Percentiles rank a stretch among this genome's conserved stretches.
Evolutionary conservation across 148 eudicot genomes (phyloP).

Genomic region (Suaeda aralocaspica): DNA sequence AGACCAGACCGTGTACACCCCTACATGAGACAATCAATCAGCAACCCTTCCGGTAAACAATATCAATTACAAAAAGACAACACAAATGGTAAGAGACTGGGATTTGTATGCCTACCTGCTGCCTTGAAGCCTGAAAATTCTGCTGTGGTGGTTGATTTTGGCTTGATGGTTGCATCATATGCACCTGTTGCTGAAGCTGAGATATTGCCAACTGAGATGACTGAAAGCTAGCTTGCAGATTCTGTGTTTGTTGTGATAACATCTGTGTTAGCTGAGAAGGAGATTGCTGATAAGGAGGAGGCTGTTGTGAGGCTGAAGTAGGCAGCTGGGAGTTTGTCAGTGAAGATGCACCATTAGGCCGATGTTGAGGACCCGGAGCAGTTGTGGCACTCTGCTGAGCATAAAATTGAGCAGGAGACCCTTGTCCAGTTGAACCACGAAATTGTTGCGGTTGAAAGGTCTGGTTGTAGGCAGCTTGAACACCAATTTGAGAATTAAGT

Average conservation of each 20-base stretch:
- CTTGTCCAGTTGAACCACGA: constrained; percentile 35
- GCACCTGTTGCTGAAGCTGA: constrained; percentile 88
- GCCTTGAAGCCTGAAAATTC: constrained; percentile 48
- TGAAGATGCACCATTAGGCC: constrained; percentile 35
- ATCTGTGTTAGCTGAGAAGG: constrained; percentile 86
- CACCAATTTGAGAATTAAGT: constrained; percentile 38
- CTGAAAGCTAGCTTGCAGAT: constrained; percentile 81
- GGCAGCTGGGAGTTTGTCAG: constrained; percentile 43
- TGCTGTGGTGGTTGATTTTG: constrained; percentile 52
- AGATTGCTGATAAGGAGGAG: constrained; percentile 47
- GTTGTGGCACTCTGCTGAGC: constrained; percentile 45
- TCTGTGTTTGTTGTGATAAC: constrained; percentile 90
- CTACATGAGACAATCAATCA: too few relatives aligned
- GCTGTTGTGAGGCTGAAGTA: constrained; percentile 38
- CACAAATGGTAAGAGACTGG: too few relatives aligned
- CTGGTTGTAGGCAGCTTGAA: constrained; percentile 46
- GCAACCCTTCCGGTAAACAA: neutral
- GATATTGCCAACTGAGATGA: constrained; percentile 81
- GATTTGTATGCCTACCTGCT: constrained; percentile 44
- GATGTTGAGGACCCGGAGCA: constrained; percentile 33
- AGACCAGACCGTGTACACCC: too few relatives aligned
- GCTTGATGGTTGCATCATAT: constrained; percentile 76
- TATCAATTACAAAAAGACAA: neutral
- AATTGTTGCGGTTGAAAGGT: constrained; percentile 41
- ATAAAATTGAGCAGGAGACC: constrained; percentile 42